Evolutionary conservation across 345 rosid genomes (phyloP), one percentile per base, ranked within the genome.

Genomic region (Eucalyptus marginata): DNA sequence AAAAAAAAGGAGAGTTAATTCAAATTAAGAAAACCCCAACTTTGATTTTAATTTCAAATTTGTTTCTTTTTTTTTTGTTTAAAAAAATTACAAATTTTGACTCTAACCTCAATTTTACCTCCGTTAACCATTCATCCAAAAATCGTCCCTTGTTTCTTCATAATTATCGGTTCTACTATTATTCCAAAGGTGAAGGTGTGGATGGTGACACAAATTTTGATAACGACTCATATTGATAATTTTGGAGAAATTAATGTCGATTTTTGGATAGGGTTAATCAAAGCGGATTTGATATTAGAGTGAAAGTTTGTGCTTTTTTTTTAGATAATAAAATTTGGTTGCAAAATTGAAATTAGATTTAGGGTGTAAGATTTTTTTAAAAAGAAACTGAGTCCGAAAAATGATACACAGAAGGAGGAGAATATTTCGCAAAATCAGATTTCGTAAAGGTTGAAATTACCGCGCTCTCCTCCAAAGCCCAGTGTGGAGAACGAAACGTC

Each of bases 151-250:
- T 3, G 8, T 36, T 36, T 71, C 17, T 68, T 40, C 46, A 18
- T 18, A 36, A 76, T 76, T 36, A 20, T 76, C 10, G 24, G 24
- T 76, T 76, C 27, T 76, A 20, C 14, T 9, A 0, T 3, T 6
- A 7, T 20, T 20, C 1, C 9, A 13, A 62, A 29, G 31, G 27
- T 6, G 24, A 64, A 16, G 4, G 76, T 4, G 6, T 64, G 24
- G 8, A 76, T 13, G 47, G 4, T 0, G 4, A 36, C 14, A 2
- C 1, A 5, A 25, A 12, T 76, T 76, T 12, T 7, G 7, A 10
- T 76, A 22, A 76, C 6, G 27, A 76, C 8, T 4, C 11, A 0
- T 6, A 0, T 40, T 6, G 29, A 40, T 20, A 36, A 76, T 40
- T 20, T 76, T 20, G 8, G 14, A 76, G 46, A 76, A 76, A 40